These are phyloP conservation scores for Lasiodiplodia sp. DNA, from an alignment of 2,329 filamentous ascomycete species.

Conservation along the genomic window DNA sequence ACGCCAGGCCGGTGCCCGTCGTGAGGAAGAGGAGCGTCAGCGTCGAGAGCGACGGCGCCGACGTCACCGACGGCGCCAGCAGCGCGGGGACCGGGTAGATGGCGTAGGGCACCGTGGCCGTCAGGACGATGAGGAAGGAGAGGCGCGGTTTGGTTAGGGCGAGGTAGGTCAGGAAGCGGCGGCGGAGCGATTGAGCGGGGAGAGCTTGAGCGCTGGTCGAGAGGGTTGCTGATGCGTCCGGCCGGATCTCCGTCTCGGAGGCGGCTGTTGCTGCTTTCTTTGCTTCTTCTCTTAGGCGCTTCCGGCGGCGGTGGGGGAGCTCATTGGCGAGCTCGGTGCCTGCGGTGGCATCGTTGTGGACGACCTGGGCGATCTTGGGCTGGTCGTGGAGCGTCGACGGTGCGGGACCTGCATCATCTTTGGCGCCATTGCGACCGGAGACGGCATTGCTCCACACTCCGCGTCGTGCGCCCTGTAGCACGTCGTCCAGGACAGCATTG, in stretches of 20 bases:
- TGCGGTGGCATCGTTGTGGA: constrained; percentile 32
- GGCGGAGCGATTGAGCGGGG: constrained; percentile 64
- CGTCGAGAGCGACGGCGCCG: constrained; percentile 81
- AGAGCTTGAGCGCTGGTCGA: constrained; percentile 64
- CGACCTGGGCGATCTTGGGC: constrained; percentile 31
- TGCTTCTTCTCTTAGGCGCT: constrained; percentile 40
- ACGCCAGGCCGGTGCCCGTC: constrained; percentile 84
- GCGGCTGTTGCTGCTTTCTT: constrained; percentile 27
- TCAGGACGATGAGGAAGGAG: constrained; percentile 88
- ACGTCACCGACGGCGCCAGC: constrained; percentile 72
- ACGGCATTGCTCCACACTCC: constrained; percentile 44
- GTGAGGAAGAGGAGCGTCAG: constrained; percentile 93
- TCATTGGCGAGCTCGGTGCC: constrained; percentile 34
- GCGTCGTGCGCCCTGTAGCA: constrained; percentile 39
- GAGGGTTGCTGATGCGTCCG: constrained; percentile 67
- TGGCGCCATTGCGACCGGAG: constrained; percentile 23
- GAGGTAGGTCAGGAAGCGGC: constrained; percentile 79
- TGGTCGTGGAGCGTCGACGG: constrained; percentile 22
- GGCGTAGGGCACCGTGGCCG: constrained; percentile 88
- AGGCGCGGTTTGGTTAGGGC: constrained; percentile 95
- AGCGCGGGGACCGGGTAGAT: constrained; percentile 92
- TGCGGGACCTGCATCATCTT: constrained; percentile 30
- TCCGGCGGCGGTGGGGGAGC: constrained; percentile 45
- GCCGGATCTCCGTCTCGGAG: constrained; percentile 51
- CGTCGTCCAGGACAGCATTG: constrained; percentile 44